These are phyloP conservation scores for Mycena belliarum DNA, from an alignment of 768 basidiomycete species.

Conservation along the genomic window DNA sequence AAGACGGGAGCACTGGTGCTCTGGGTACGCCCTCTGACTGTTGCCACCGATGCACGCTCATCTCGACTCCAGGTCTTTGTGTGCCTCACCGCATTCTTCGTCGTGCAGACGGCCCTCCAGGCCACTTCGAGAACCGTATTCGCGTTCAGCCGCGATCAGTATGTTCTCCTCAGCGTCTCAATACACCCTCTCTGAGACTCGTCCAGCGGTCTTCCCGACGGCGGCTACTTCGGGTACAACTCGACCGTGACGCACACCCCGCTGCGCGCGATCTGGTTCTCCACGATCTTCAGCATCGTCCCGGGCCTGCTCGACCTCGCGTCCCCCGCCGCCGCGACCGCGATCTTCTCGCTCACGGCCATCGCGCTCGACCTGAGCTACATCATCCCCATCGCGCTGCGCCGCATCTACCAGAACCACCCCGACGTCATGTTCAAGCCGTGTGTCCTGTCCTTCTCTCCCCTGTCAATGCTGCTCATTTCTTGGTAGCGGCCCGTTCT, in stretches of 20 bases:
- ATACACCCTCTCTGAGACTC: neutral
- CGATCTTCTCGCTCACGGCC: constrained; percentile 80
- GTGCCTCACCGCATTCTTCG: constrained; percentile 86
- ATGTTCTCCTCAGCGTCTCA: constrained; percentile 8
- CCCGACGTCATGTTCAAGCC: constrained; percentile 84
- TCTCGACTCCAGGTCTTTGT: constrained; percentile 56
- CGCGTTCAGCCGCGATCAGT: constrained; percentile 84
- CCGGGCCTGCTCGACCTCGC: constrained; percentile 78
- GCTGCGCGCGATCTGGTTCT: constrained; percentile 74
- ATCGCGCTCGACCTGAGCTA: constrained; percentile 80
- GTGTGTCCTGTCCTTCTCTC: neutral
- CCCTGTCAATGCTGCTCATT: neutral
- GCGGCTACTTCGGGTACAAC: constrained; percentile 74
- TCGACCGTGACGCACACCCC: constrained; percentile 69
- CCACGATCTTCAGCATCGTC: constrained; percentile 64
- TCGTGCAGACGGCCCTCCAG: constrained; percentile 78
- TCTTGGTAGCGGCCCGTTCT: constrained; percentile 65
- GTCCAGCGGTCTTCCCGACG: constrained; percentile 63
- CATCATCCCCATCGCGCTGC: constrained; percentile 79
- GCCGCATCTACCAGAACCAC: constrained; percentile 67
- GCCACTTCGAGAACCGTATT: constrained; percentile 82
- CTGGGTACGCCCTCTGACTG: constrained; percentile 57
- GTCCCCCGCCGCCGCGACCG: constrained; percentile 72
- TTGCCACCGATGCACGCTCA: neutral
- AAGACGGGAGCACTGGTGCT: constrained; percentile 73